Conservation (phyloP, 1,139 yeast genomes). For the Candida frijolesensis region DNA sequence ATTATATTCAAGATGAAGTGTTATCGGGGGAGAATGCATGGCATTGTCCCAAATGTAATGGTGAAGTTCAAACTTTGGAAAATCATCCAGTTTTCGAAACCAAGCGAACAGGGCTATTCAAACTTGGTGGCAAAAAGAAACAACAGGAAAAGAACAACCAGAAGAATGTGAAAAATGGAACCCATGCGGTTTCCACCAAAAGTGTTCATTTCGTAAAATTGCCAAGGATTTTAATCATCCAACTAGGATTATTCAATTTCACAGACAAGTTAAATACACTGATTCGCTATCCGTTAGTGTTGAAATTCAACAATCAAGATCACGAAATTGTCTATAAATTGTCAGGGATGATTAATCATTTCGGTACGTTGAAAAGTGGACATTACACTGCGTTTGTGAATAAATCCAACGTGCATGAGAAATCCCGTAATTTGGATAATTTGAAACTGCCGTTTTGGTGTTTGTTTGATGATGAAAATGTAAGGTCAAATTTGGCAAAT, state of each 20-base stretch:
- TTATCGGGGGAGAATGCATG: conserved; percentile 75
- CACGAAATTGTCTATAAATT: conserved; percentile 52
- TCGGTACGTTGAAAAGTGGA: conserved; percentile 70
- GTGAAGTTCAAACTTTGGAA: conserved; percentile 31
- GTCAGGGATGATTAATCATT: conserved; percentile 67
- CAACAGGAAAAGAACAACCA: conserved; percentile 1
- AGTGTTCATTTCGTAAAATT: conserved; percentile 60
- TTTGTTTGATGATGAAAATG: conserved; percentile 70
- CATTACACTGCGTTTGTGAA: conserved; percentile 72
- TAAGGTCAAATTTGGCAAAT: conserved; percentile 49
- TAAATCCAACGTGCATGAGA: conserved; percentile 41
- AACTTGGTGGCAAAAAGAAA: conserved; percentile 25
- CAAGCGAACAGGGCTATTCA: conserved; percentile 37
- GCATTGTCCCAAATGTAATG: conserved; percentile 73
- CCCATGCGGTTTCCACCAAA: conserved; percentile 36
- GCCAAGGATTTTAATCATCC: conserved; percentile 67
- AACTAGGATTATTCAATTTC: conserved; percentile 55
- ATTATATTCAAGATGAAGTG: conserved; percentile 69
- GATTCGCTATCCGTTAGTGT: conserved; percentile 53
- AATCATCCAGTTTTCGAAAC: conserved; percentile 41
- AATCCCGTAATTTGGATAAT: conserved; percentile 21
- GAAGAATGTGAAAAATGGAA: not conserved
- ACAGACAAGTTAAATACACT: conserved; percentile 58
- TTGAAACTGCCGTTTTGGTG: conserved; percentile 55
- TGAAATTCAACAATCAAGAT: conserved; percentile 49